Base-by-base conservation (phyloP, 2,329 filamentous ascomycete species). In the Hypoxylon sp. region DNA sequence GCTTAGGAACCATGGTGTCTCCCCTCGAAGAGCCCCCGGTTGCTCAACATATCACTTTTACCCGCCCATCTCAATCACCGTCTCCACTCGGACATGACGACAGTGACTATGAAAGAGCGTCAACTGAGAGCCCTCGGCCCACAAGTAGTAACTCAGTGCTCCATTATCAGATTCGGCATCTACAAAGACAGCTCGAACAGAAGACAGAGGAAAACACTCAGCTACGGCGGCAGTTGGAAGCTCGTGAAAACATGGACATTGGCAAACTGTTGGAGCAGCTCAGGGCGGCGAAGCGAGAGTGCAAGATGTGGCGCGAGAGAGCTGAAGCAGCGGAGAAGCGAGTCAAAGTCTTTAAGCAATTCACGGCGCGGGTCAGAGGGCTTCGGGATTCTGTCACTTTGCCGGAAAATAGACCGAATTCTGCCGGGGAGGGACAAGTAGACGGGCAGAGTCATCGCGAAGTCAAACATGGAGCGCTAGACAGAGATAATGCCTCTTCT, bases 291-390 rank as follows among this genome's bases (percentile, higher is more conserved):
- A 80, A 79, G 53, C 74, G 77, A 32, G 83, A 86, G 48, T 73
- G 78, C 32, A 71, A 77, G 29, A 80, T 77, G 65, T 90, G 88
- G 88, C 84, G 80, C 67, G 80, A 79, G 30, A 79, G 86, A 30
- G 88, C 88, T 0, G 82, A 87, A 70, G 78, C 81, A 3, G 87
- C 87, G 0, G 87, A 90, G 77, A 80, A 77, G 64, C 80, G 83
- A 51, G 73, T 88, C 16, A 78, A 80, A 3, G 80, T 83, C 23
- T 81, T 85, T 63, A 80, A 86, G 71, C 75, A 77, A 41, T 82
- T 84, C 63, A 79, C 78, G n/a, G 57, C 61, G 1, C 61, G 56
- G 46, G 46, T 71, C 3, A 63, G 65, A 45, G 66, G 62, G 1
- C 34, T 70, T 25, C 57, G 65, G 16, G 61, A 68, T 14, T 43